These are phyloP conservation scores for Tardiomyces blankii DNA, from an alignment of 1,139 yeast species.

Conservation along the genomic window DNA sequence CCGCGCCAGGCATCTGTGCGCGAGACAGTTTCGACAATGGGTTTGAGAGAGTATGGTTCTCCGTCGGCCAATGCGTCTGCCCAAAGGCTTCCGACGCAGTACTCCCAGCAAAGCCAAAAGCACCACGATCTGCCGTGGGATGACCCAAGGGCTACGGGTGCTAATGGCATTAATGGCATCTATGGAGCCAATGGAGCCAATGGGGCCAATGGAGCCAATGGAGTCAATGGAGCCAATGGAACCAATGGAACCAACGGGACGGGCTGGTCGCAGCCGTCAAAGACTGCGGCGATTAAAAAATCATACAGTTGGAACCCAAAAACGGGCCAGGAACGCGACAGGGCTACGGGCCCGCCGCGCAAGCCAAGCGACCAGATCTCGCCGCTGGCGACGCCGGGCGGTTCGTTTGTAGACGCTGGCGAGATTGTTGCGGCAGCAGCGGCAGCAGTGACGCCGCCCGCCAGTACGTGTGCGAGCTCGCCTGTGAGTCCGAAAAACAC, in stretches of 20 bases:
- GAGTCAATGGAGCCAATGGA: neutral
- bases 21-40: neutral
- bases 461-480: neutral
- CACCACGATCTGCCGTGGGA: neutral
- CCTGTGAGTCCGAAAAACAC: neutral
- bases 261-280: neutral
- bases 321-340: neutral
- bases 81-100: no score
- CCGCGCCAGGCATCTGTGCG: neutral
- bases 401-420: neutral
- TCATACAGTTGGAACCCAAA: neutral
- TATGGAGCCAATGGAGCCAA: neutral
- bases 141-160: neutral
- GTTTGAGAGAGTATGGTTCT: neutral
- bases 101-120: neutral
- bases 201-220: neutral
- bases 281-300: neutral
- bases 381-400: neutral
- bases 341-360: neutral
- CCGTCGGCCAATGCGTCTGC: no score
- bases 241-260: neutral
- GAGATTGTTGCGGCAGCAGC: neutral
- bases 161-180: no score
- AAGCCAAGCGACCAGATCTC: neutral
- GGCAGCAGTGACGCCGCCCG: neutral